phyloP scores from a whole-genome alignment of 371 early-diverging fungal genomes.

The Umbelopsis sp. region DNA sequence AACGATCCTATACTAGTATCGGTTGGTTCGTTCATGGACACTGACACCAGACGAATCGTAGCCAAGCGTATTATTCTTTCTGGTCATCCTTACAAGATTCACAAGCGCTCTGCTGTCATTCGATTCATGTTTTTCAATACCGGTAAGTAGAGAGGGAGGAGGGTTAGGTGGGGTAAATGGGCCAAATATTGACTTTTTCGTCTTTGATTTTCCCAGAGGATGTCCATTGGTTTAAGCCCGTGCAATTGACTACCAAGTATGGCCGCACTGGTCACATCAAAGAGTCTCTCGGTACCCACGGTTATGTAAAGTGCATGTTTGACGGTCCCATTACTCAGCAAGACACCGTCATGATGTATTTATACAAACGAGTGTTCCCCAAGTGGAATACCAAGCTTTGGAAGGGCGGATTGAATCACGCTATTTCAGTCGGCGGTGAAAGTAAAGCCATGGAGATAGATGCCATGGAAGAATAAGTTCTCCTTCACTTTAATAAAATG shows the following conservation, averaged over 20 bases:
- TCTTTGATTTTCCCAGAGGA: conserved; percentile 57
- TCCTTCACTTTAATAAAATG: background rate
- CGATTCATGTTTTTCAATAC: conserved; percentile 97
- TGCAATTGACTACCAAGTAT: conserved; percentile 87
- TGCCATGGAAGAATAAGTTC: conserved; percentile 11
- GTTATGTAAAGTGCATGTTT: conserved; percentile 95
- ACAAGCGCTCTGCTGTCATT: conserved; percentile 90
- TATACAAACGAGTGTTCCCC: conserved; percentile 96
- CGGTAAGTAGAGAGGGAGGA: conserved; percentile 21
- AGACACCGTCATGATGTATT: conserved; percentile 92
- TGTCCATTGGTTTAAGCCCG: conserved; percentile 92
- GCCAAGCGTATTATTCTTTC: conserved; percentile 94
- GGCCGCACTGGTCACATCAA: conserved; percentile 92
- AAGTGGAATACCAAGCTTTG: conserved; percentile 77
- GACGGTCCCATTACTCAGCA: conserved; percentile 90
- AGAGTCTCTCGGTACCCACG: conserved; percentile 96
- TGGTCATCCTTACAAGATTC: conserved; percentile 93
- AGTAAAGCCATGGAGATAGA: conserved; percentile 17
- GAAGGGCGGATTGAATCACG: conserved; percentile 38
- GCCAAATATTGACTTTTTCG: background rate
- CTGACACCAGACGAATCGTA: conserved; percentile 84
- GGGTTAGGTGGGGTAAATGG: background rate
- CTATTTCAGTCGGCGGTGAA: conserved; percentile 7
- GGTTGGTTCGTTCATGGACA: conserved; percentile 76
- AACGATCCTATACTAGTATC: conserved; percentile 78